Conservation (phyloP, 768 basidiomycete species). For the Amanita jacksonii region DNA sequence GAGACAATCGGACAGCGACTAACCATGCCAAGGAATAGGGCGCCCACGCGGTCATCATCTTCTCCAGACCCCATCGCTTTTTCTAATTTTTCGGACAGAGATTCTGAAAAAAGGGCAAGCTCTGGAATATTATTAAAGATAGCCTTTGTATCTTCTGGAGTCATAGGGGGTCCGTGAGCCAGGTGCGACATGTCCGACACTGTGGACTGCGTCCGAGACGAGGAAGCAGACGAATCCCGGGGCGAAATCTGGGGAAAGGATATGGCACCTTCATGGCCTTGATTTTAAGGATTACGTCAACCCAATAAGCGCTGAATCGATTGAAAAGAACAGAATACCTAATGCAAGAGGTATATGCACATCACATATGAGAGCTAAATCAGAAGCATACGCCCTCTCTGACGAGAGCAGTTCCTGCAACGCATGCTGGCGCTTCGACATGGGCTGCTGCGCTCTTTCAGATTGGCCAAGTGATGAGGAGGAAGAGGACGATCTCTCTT, state of each 20-base stretch:
- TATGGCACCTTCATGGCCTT: conserved; percentile 26
- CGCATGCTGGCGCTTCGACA: conserved; percentile 70
- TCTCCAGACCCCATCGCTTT: conserved; percentile 53
- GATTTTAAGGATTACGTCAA: conserved; percentile 10
- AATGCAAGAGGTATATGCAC: conserved; percentile 73
- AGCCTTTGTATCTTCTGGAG: conserved; percentile 53
- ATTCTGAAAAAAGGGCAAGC: conserved; percentile 62
- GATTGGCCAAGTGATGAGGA: conserved; percentile 15
- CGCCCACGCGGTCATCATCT: conserved; percentile 64
- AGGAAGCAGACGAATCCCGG: conserved; percentile 42
- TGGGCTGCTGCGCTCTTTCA: conserved; percentile 15
- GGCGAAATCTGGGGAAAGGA: conserved; percentile 32
- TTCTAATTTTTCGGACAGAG: conserved; percentile 55
- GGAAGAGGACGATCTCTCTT: conserved; percentile 14
- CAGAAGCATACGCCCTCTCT: conserved; percentile 77
- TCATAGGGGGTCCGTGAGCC: conserved; percentile 50
- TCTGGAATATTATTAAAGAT: conserved; percentile 75
- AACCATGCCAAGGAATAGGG: conserved; percentile 60
- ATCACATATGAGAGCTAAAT: conserved; percentile 68
- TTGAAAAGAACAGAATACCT: conserved; percentile 30
- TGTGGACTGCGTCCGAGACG: conserved; percentile 40
- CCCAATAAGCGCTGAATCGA: conserved; percentile 12
- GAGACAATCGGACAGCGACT: conserved; percentile 19
- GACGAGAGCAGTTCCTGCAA: conserved; percentile 70
- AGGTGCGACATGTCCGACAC: conserved; percentile 35